phyloP scores from a whole-genome alignment of 768 basidiomycete species.

The Rhodotorula diobovata region DNA sequence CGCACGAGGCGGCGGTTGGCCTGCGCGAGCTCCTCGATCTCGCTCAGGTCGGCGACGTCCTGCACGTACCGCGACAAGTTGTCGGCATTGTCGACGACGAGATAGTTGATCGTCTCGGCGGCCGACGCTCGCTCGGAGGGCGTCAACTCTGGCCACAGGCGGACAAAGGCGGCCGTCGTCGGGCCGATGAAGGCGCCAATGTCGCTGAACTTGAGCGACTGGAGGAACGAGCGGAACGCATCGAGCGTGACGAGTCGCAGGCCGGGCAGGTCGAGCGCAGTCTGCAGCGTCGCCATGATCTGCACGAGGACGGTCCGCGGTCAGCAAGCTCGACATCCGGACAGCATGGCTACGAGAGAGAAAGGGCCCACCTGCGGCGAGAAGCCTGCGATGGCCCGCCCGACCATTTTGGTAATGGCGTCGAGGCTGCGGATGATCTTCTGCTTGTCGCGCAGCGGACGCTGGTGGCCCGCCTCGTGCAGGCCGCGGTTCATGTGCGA shows the following conservation, averaged over 20 bases:
- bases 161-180: slow-evolving; percentile 77
- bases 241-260: slow-evolving; percentile 72
- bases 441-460: slow-evolving; percentile 62
- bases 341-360: not conserved
- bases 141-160: slow-evolving; percentile 67
- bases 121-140: slow-evolving; percentile 56
- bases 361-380: slow-evolving; percentile 70
- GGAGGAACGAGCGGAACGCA: slow-evolving; percentile 74
- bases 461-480: slow-evolving; percentile 76
- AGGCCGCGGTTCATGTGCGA: slow-evolving; percentile 78
- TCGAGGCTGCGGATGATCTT: slow-evolving; percentile 76
- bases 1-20: slow-evolving; percentile 42
- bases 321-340: not conserved
- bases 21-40: slow-evolving; percentile 57
- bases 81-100: slow-evolving; percentile 62
- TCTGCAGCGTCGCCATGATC: slow-evolving; percentile 96
- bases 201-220: slow-evolving; percentile 62
- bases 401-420: slow-evolving; percentile 64
- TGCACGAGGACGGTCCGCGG: slow-evolving; percentile 44
- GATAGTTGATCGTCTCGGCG: slow-evolving; percentile 60
- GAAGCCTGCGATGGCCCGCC: slow-evolving; percentile 65
- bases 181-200: slow-evolving; percentile 78
- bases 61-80: slow-evolving; percentile 59
- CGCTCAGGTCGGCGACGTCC: slow-evolving; percentile 73
- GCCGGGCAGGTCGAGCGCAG: slow-evolving; percentile 68